Percentiles rank a stretch among this genome's conserved stretches.
These are phyloP conservation scores for Metschnikowia similis DNA, from an alignment of 805 yeast species.

Conservation along the genomic window DNA sequence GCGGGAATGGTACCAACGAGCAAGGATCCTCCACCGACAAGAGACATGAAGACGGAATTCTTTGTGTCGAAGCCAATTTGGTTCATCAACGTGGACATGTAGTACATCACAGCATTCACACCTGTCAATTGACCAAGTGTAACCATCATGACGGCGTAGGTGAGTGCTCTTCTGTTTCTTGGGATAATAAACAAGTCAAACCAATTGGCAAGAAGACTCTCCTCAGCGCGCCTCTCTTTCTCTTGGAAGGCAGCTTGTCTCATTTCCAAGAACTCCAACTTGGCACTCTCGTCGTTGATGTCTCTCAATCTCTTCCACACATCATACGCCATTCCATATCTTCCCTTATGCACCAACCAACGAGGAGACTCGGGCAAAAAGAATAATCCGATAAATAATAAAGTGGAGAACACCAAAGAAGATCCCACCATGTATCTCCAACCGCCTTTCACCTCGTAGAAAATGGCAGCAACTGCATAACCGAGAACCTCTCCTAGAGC, in stretches of 20 bases:
- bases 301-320: slow-evolving; percentile 58
- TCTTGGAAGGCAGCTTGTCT: slow-evolving; percentile 49
- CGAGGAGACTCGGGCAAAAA: slow-evolving; percentile 62
- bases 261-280: slow-evolving; percentile 56
- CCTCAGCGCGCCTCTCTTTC: slow-evolving; percentile 33
- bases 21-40: slow-evolving; percentile 64
- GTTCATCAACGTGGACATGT: slow-evolving; percentile 55
- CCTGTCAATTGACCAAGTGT: slow-evolving; percentile 64
- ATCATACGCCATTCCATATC: slow-evolving; percentile 48
- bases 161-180: slow-evolving; percentile 58
- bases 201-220: slow-evolving; percentile 37
- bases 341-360: slow-evolving; percentile 49
- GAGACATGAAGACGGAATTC: slow-evolving; percentile 58
- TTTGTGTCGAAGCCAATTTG: slow-evolving; percentile 51
- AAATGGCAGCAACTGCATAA: slow-evolving; percentile 59
- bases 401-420: slow-evolving; percentile 53
- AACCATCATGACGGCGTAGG: slow-evolving; percentile 56
- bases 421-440: slow-evolving; percentile 69
- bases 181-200: slow-evolving; percentile 51
- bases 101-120: slow-evolving; percentile 63
- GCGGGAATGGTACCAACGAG: slow-evolving; percentile 66
- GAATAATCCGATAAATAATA: slow-evolving; percentile 47
- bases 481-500: slow-evolving; percentile 67
- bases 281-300: slow-evolving; percentile 35
- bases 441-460: slow-evolving; percentile 51